A percentile compares a stretch with the other conserved stretches of the same genome.
phyloP scores from a whole-genome alignment of 2,329 filamentous ascomycete genomes.

The Lasiodiplodia theobromae region DNA sequence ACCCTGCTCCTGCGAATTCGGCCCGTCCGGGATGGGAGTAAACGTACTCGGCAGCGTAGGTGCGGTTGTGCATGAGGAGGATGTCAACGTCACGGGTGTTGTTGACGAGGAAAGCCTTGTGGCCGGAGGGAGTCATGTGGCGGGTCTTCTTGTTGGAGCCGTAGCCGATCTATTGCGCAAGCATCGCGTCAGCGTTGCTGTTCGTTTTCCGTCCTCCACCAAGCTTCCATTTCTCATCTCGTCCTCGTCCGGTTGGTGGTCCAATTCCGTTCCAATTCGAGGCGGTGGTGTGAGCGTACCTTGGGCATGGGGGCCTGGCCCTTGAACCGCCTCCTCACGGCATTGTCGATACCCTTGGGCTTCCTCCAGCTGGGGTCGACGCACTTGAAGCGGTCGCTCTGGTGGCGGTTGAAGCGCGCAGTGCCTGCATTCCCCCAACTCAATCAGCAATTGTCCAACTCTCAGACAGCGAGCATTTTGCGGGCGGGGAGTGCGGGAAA shows the following conservation, averaged over 20 bases:
- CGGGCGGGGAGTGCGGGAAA: neutral
- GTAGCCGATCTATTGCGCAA: slow-evolving; percentile 81
- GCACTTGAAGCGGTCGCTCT: slow-evolving; percentile 96
- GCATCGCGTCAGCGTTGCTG: slow-evolving; percentile 40
- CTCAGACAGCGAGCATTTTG: neutral
- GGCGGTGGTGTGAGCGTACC: slow-evolving; percentile 65
- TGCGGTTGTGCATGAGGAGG: slow-evolving; percentile 99
- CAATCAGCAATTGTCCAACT: slow-evolving; percentile 23
- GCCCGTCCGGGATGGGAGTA: slow-evolving; percentile 7
- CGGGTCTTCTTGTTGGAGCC: slow-evolving; percentile 99
- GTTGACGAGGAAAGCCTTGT: slow-evolving; percentile 99
- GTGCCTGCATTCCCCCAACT: slow-evolving; percentile 67
- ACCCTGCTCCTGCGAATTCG: neutral
- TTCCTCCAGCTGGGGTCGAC: slow-evolving; percentile 94
- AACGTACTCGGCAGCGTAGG: slow-evolving; percentile 96
- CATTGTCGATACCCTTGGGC: slow-evolving; percentile 99
- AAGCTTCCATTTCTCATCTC: neutral
- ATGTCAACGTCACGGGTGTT: slow-evolving; percentile 96
- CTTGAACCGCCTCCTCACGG: slow-evolving; percentile 96
- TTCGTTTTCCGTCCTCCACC: slow-evolving; percentile 10
- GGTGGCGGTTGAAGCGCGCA: slow-evolving; percentile 95
- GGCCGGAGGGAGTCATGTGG: slow-evolving; percentile 98
- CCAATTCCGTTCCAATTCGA: neutral
- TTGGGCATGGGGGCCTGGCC: slow-evolving; percentile 96
- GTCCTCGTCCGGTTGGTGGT: slow-evolving; percentile 8